Percentiles rank a stretch among this genome's conserved stretches.
Evolutionary conservation across 2,329 filamentous ascomycete genomes (phyloP).

Genomic region (Alternaria triticina): DNA sequence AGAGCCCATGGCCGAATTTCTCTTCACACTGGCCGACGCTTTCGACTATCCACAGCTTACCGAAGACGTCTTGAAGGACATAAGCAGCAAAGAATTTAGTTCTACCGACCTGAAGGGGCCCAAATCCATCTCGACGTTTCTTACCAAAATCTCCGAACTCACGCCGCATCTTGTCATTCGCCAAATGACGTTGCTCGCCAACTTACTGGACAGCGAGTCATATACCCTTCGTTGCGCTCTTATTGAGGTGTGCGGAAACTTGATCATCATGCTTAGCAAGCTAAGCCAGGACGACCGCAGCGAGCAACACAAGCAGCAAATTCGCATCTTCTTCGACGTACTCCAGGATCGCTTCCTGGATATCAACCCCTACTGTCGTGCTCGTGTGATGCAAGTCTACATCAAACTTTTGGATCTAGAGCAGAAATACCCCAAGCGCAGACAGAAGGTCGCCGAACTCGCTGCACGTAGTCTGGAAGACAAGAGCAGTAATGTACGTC

Average conservation of each 20-base stretch:
- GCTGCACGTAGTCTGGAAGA: slow-evolving; percentile 91
- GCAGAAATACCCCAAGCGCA: slow-evolving; percentile 84
- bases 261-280: slow-evolving; percentile 88
- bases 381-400: slow-evolving; percentile 90
- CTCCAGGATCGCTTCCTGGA: slow-evolving; percentile 95
- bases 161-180: slow-evolving; percentile 92
- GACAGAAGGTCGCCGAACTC: slow-evolving; percentile 85
- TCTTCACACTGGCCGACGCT: slow-evolving; percentile 94
- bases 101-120: slow-evolving; percentile 94
- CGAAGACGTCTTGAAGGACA: slow-evolving; percentile 89
- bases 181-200: slow-evolving; percentile 94
- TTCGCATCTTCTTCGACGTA: slow-evolving; percentile 96
- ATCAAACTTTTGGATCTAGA: slow-evolving; percentile 92
- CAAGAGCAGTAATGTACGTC: slow-evolving; percentile 95
- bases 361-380: slow-evolving; percentile 94
- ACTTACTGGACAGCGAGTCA: slow-evolving; percentile 95
- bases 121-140: slow-evolving; percentile 94
- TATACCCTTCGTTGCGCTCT: slow-evolving; percentile 92
- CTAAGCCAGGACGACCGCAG: slow-evolving; percentile 79
- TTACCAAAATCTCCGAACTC: slow-evolving; percentile 90
- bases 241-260: slow-evolving; percentile 96
- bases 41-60: slow-evolving; percentile 97
- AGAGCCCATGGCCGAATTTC: slow-evolving; percentile 97
- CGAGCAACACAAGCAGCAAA: slow-evolving; percentile 92
- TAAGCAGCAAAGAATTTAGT: slow-evolving; percentile 98